Base-by-base conservation (phyloP, 129 eudicot species). In the Mikania micrantha region DNA sequence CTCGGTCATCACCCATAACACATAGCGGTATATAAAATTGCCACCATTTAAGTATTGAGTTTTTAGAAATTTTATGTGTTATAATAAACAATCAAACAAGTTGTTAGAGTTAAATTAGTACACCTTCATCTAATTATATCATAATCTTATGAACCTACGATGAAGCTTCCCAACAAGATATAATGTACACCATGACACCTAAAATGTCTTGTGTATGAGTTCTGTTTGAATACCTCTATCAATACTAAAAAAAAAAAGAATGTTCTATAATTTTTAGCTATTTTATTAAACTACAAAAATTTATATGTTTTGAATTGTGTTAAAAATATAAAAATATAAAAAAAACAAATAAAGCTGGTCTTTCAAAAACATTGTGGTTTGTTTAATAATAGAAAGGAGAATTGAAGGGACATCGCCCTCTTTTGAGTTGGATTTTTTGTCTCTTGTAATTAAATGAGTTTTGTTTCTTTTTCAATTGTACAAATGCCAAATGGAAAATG, bases 81-180 rank as follows among this genome's bases (percentile, higher is more conserved):
- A 45, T 16, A 12, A 67, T 67, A 44, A 58, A 58, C 2, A 20
- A 59, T 67, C 53, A 29, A 38, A 76, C 20, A 36, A 25, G 17
- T 56, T 65, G 42, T 27, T 48, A 42, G 10, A 75, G 27, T 70
- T 59, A 75, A 70, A 68, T 68, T 60, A 32, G 64, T 76, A 76
- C 75, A 22, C 49, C 40, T n/a, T 59, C 36, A 75, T 75, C 80
- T 59, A 47, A 76, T 32, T 50, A 21, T 21, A 49, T 60, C 50
- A 47, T 69, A 75, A 50, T n/a, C n/a, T 68, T 48, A 27, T 67
- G 69, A 48, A 75, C 62, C 60, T 44, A 24, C 17, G 38, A 34
- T 67, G 79, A 67, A 76, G 75, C 38, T 68, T 76, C 80, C 69
- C 35, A 67, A 34, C 49, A 75, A 68, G 80, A 68, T 68, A 68